Evolutionary conservation across 805 yeast species (phyloP).

Genomic region (Metschnikowia gruessii): DNA sequence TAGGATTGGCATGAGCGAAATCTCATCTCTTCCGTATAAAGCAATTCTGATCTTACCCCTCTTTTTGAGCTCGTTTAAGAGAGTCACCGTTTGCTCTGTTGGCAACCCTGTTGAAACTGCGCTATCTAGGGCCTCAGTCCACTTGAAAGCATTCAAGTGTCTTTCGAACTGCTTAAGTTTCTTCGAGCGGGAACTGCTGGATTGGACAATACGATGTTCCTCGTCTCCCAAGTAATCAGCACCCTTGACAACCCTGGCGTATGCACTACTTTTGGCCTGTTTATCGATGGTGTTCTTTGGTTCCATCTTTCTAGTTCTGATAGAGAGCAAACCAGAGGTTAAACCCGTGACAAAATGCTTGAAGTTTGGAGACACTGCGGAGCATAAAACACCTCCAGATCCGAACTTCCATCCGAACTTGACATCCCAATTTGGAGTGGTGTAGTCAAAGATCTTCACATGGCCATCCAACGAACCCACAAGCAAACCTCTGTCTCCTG

Average conservation of each 20-base stretch:
- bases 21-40: conserved; percentile 78
- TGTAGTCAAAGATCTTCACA: conserved; percentile 87
- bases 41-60: conserved; percentile 88
- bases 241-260: conserved; percentile 84
- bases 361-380: conserved; percentile 81
- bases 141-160: conserved; percentile 80
- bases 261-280: conserved; percentile 55
- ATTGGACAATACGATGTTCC: conserved; percentile 68
- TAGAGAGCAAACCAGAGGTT: conserved; percentile 82
- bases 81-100: conserved; percentile 76
- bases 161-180: conserved; percentile 80
- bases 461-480: conserved; percentile 98
- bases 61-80: conserved; percentile 78
- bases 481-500: conserved; percentile 73
- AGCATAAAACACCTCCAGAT: conserved; percentile 76
- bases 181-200: conserved; percentile 50
- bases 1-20: conserved; percentile 77
- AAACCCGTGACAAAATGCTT: conserved; percentile 92
- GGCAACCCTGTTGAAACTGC: conserved; percentile 80
- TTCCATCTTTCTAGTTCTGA: conserved; percentile 79
- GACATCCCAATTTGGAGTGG: conserved; percentile 73
- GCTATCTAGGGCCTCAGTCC: conserved; percentile 89
- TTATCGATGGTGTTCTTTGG: conserved; percentile 51
- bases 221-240: conserved; percentile 87
- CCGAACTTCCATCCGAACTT: conserved; percentile 98